These are phyloP conservation scores for Phytophthora hybrid DNA, from an alignment of 352 stramenopile genomes.

Conservation along the genomic window DNA sequence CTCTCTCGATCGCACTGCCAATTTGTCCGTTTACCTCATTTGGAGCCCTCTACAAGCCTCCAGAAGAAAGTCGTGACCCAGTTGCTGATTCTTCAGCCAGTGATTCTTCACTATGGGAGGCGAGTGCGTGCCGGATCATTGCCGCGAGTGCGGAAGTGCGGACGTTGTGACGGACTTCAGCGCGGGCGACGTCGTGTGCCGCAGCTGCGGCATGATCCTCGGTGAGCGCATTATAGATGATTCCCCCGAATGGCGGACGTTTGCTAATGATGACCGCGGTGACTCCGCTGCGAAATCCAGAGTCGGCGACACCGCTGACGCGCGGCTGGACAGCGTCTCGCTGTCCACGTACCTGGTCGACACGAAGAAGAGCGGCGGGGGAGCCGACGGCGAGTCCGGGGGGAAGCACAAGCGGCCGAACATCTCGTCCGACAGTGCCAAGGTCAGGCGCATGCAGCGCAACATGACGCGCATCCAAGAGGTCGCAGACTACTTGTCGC, in stretches of 20 bases:
- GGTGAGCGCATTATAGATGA: slow-evolving; percentile 91
- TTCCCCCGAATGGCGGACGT: slow-evolving; percentile 87
- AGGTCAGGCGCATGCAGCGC: slow-evolving; percentile 73
- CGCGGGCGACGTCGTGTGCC: slow-evolving; percentile 85
- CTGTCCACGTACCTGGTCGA: slow-evolving; percentile 81
- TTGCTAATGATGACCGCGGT: slow-evolving; percentile 90
- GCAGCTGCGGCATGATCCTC: slow-evolving; percentile 85
- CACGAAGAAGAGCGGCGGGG: slow-evolving; percentile 46
- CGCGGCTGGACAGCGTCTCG: slow-evolving; percentile 64
- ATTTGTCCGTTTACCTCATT: neutral
- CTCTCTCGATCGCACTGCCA: slow-evolving; percentile 15
- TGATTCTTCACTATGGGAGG: slow-evolving; percentile 49
- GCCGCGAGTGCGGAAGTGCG: slow-evolving; percentile 69
- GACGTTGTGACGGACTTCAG: slow-evolving; percentile 86
- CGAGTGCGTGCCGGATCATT: slow-evolving; percentile 72
- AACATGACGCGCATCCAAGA: slow-evolving; percentile 75
- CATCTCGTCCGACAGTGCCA: slow-evolving; percentile 64
- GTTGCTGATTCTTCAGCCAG: neutral
- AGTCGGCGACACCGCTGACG: slow-evolving; percentile 75
- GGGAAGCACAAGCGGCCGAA: slow-evolving; percentile 64
- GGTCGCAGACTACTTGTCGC: slow-evolving; percentile 67
- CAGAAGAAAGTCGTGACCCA: neutral
- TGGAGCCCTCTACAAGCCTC: neutral
- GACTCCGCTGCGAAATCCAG: slow-evolving; percentile 83
- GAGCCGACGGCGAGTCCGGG: slow-evolving; percentile 26